Evolutionary conservation across 192 early-diverging fungal genomes (phyloP).

Genomic region (Umbelopsis sp.): DNA sequence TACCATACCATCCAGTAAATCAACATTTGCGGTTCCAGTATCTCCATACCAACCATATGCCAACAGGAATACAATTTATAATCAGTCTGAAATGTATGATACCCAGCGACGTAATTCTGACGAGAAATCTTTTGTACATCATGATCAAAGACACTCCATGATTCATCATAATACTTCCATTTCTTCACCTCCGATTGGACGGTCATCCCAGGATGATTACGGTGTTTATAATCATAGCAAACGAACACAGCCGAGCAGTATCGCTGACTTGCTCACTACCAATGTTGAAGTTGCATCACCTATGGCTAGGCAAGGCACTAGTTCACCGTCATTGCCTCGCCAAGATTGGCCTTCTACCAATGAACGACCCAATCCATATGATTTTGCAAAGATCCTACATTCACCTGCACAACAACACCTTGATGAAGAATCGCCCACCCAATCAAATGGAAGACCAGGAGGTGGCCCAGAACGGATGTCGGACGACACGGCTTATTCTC

Average conservation of each 20-base stretch:
- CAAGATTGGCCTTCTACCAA: background rate
- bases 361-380: constrained; percentile 1
- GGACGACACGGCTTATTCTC: background rate
- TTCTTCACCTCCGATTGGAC: background rate
- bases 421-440: background rate
- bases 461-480: background rate
- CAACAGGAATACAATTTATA: constrained; percentile 4
- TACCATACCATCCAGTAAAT: constrained; percentile 12
- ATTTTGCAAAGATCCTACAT: constrained; percentile 27
- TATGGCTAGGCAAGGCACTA: background rate
- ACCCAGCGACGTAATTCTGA: constrained; percentile 1
- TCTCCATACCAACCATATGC: constrained; percentile 8
- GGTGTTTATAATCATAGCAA: background rate
- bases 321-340: background rate
- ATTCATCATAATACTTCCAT: background rate
- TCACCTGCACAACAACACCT: background rate
- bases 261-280: constrained; percentile 24
- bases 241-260: constrained; percentile 13
- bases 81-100: background rate
- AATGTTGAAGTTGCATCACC: constrained; percentile 17
- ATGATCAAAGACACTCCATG: background rate
- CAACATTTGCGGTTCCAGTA: background rate
- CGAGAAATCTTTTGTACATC: background rate
- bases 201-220: background rate
- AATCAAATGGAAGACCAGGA: background rate